phyloP scores from a whole-genome alignment of 495 filamentous ascomycete species.

The Polyplosphaeria fusca region DNA sequence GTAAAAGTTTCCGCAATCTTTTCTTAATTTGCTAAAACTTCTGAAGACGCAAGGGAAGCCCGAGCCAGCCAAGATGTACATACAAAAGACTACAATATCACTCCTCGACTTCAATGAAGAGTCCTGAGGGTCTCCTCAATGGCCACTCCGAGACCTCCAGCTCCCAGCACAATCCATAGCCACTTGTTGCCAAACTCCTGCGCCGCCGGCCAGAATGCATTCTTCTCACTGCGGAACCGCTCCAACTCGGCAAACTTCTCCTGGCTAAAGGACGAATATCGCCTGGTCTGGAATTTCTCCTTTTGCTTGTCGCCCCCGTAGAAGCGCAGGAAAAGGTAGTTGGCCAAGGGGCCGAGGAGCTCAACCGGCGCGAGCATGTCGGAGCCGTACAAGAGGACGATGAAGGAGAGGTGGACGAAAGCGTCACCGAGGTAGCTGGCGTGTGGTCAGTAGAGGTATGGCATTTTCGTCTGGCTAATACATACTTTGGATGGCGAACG shows the following conservation, averaged over 20 bases:
- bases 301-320: constrained; percentile 54
- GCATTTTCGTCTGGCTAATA: constrained; percentile 7
- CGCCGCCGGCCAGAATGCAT: constrained; percentile 53
- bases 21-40: too few species aligned
- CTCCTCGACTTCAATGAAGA: constrained; percentile 13
- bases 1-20: too few species aligned
- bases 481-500: constrained; percentile 60
- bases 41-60: too few species aligned
- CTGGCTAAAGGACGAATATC: constrained; percentile 47
- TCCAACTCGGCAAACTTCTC: constrained; percentile 52
- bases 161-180: constrained; percentile 51
- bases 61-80: too few species aligned
- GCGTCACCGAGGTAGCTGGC: constrained; percentile 57
- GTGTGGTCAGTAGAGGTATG: not conserved
- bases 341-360: constrained; percentile 53
- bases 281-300: constrained; percentile 50
- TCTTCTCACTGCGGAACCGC: constrained; percentile 50
- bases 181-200: constrained; percentile 52
- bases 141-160: constrained; percentile 38
- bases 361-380: constrained; percentile 53
- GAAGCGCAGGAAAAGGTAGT: constrained; percentile 57
- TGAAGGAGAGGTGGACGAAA: constrained; percentile 52
- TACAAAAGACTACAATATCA: too few species aligned
- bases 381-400: constrained; percentile 49
- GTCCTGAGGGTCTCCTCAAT: constrained; percentile 29